Base-by-base conservation (phyloP, 2,329 filamentous ascomycete genomes). In the Scleromitrula shiraiana region DNA sequence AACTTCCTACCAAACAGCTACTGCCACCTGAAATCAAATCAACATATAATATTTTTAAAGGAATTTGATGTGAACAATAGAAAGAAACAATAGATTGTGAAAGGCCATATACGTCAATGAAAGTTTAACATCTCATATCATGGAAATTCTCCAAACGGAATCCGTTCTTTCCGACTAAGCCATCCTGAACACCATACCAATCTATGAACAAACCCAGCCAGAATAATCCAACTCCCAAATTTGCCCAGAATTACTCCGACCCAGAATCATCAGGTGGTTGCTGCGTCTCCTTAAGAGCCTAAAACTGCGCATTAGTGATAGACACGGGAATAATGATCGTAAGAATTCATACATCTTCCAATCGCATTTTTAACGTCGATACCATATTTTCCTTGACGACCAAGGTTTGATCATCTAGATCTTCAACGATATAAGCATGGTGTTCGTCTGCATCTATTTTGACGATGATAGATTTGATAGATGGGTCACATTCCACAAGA, bases 391-490 rank as follows among this genome's bases (percentile, higher is more conserved):
- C 82, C 66, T 88, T 88, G 48, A 90, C 77, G 3, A 91, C 72
- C 1, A 88, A 72, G 50, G 83, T 82, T 63, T 85, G 77, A 51
- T 90, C 85, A 66, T 90, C 85, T 1, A 90, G 75, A 53, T 89
- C 84, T 59, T 89, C 84, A 53, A 89, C 85, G 61, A 91, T 85
- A 64, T 80, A 87, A 55, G 83, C 80, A 65, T 89, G 80, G 15
- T 15, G 24, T 56, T 76, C 74, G 49, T 78, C 72, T 59, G 72
- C 77, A 66, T 91, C 83, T 57, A 91, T 85, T 60, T 82, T 85
- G 58, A 86, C 73, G 61, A 91, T 83, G 70, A 90, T 88, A 54
- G 86, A 85, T 68, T 89, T 90, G 74, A 91, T 89, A 37, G 84
- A 87, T n/a, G 86, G 83, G 64, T 91, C 86, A 67, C 84, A 88